phyloP scores from a whole-genome alignment of 768 basidiomycete genomes.

The Obba rivulosa region DNA sequence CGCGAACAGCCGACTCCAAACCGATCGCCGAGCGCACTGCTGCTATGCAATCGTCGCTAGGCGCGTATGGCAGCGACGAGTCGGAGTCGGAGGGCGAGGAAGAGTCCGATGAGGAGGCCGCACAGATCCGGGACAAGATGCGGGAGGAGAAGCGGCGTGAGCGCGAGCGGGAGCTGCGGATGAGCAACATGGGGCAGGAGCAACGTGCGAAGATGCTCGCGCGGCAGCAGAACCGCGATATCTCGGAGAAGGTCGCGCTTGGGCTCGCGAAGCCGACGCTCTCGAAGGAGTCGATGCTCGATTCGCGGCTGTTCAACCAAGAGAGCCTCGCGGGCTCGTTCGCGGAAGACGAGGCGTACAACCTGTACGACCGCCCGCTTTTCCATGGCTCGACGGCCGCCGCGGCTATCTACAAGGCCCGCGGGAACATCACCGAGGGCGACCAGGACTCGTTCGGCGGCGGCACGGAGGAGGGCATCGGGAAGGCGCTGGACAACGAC shows the following conservation, averaged over 20 bases:
- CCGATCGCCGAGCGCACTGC: slow-evolving; percentile 64
- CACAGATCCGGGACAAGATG: slow-evolving; percentile 84
- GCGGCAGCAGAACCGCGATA: slow-evolving; percentile 95
- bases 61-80: slow-evolving; percentile 82
- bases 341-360: slow-evolving; percentile 91
- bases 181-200: slow-evolving; percentile 98
- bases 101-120: slow-evolving; percentile 73
- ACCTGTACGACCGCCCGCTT: slow-evolving; percentile 88
- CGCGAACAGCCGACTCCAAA: slow-evolving; percentile 31
- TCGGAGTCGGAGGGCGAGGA: slow-evolving; percentile 47
- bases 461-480: slow-evolving; percentile 94
- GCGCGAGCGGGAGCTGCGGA: slow-evolving; percentile 94
- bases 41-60: slow-evolving; percentile 70
- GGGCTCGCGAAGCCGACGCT: slow-evolving; percentile 95
- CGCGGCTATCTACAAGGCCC: slow-evolving; percentile 99
- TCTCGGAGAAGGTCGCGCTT: slow-evolving; percentile 97
- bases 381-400: slow-evolving; percentile 96
- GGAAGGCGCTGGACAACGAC: slow-evolving; percentile 86
- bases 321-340: slow-evolving; percentile 80
- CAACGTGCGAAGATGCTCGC: slow-evolving; percentile 94
- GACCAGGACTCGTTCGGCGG: slow-evolving; percentile 92
- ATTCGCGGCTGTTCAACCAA: slow-evolving; percentile 96
- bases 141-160: slow-evolving; percentile 88
- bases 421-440: slow-evolving; percentile 77
- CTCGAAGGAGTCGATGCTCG: slow-evolving; percentile 96